phyloP scores from a whole-genome alignment of 176 grass and related monocot genomes.

The Aegilops umbellulata region DNA sequence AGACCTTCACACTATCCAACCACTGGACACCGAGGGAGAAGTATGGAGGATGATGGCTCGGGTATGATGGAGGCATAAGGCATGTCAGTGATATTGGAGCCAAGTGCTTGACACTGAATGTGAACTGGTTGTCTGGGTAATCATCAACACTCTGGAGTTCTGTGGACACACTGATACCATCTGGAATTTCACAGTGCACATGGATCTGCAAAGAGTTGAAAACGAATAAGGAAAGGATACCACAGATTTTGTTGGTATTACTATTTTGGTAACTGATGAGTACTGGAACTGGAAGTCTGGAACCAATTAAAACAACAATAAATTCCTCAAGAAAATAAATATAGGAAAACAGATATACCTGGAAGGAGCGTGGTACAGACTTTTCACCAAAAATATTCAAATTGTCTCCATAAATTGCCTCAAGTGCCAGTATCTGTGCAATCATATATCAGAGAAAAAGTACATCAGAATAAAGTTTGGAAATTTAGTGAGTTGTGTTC shows the following conservation, averaged over 20 bases:
- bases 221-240: neutral
- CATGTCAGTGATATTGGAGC: conserved; percentile 49
- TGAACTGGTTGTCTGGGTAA: conserved; percentile 10
- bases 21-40: conserved; percentile 40
- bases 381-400: conserved; percentile 23
- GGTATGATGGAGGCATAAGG: conserved; percentile 53
- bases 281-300: neutral
- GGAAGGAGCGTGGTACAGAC: conserved; percentile 34
- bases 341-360: conserved; percentile 26
- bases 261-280: neutral
- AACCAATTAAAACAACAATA: neutral
- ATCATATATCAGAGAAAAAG: neutral
- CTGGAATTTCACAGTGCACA: conserved; percentile 35
- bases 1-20: conserved; percentile 44
- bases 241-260: neutral
- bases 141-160: conserved; percentile 10
- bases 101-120: conserved; percentile 43
- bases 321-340: neutral
- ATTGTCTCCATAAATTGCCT: conserved; percentile 56
- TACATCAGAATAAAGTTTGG: neutral
- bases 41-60: conserved; percentile 53
- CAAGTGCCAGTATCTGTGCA: conserved; percentile 31
- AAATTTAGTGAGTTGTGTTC: conserved; percentile 2
- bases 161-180: conserved; percentile 24
- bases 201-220: conserved; percentile 21